Conservation (phyloP, 768 basidiomycete species). For the Hirschioporus abietinus region DNA sequence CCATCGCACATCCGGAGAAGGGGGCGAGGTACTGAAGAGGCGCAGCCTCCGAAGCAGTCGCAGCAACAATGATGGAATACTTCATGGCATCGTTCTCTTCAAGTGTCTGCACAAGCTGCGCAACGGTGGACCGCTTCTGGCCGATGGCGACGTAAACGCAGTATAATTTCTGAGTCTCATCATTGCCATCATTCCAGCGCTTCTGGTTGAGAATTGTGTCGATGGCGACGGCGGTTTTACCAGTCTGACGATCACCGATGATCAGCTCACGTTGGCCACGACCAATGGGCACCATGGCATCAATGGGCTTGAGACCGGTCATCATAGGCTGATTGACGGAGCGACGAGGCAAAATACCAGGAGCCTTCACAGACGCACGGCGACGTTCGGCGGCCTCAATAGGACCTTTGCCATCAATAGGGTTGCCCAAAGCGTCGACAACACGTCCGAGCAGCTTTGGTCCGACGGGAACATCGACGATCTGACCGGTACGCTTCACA, state of each 20-base stretch:
- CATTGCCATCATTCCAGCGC: constrained; percentile 97
- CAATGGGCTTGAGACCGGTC: constrained; percentile 99
- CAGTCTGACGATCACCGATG: constrained; percentile 99
- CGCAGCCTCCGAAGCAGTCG: constrained; percentile 98
- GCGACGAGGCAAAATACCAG: constrained; percentile 97
- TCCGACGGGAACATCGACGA: constrained; percentile 99
- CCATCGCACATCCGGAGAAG: constrained; percentile 99
- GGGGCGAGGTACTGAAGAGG: constrained; percentile 99
- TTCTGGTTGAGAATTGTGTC: constrained; percentile 99
- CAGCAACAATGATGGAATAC: constrained; percentile 99
- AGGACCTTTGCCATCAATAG: constrained; percentile 99
- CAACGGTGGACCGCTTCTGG: constrained; percentile 99
- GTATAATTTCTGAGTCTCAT: constrained; percentile 97
- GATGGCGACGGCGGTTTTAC: constrained; percentile 98
- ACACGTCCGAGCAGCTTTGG: constrained; percentile 97
- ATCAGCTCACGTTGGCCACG: constrained; percentile 99
- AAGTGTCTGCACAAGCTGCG: constrained; percentile 98
- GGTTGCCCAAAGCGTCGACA: constrained; percentile 99
- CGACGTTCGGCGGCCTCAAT: constrained; percentile 91
- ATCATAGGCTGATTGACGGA: constrained; percentile 99
- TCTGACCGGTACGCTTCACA: constrained; percentile 99
- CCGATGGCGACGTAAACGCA: constrained; percentile 99
- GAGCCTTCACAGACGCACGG: constrained; percentile 97
- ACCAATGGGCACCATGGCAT: constrained; percentile 99
- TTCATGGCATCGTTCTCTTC: constrained; percentile 99